Base-by-base conservation (phyloP, 2,329 filamentous ascomycete genomes). In the Helotiales sp. region DNA sequence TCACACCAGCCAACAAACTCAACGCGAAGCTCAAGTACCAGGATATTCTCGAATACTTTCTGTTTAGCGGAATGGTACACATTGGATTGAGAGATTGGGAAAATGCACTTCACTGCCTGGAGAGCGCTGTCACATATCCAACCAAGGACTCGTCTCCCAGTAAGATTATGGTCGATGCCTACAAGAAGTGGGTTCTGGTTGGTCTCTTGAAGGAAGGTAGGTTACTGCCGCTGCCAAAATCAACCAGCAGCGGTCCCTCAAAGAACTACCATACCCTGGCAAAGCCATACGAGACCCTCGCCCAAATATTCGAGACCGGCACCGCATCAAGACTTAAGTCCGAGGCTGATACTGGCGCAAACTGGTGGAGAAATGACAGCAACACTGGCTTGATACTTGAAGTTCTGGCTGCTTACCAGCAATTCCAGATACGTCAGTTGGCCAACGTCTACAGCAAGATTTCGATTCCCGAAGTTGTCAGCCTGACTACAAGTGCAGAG, bases 161-260 rank as follows among this genome's bases (percentile, higher is more conserved):
- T 78, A 90, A 89, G 77, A 84, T 96, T 60, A 96, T 96, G 91
- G 83, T 91, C 3, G 93, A 97, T 71, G 92, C 93, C 6, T 95
- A 97, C 82, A 96, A 95, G 80, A 96, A 95, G 79, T 97, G 93
- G 91, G 77, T 96, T 8, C 81, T 99, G 17, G 85, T 93, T 10
- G 88, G 89, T 62, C 83, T 97, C 63, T 81, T 99, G 20, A 83
- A 87, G 6, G 82, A 89, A 62, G 94, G 93, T 71, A 86, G 83
- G 73, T 82, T 82, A 4, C 80, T 82, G 1, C 72, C 79, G 0
- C 76, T 87, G 10, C 91, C 92, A 0, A 81, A 84, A 45, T 85
- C 86, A 55, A 85, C 86, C 7, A 83, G 85, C 59, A 67, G 78
- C 1, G 78, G 80, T 22, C 84, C 87, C 0, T 81, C 85, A 68